phyloP scores from a whole-genome alignment of 768 basidiomycete species.

The Boletus vinaceobasis region DNA sequence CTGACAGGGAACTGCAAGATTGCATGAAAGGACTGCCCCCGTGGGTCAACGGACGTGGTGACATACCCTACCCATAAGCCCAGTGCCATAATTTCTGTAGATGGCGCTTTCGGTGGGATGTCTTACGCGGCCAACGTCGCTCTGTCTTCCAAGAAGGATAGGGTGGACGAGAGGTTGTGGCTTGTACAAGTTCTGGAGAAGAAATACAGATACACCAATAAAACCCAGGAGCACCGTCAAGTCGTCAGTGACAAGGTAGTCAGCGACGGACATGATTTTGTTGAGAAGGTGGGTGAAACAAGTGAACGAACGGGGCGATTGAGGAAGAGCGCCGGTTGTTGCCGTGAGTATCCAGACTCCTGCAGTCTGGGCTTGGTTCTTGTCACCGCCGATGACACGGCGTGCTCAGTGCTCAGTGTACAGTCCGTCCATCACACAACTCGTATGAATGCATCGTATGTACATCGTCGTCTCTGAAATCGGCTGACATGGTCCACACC shows the following conservation, averaged over 20 bases:
- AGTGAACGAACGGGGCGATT: neutral
- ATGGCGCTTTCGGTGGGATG: constrained; percentile 81
- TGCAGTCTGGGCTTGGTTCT: neutral
- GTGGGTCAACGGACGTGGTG: constrained; percentile 1
- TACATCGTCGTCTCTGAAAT: neutral
- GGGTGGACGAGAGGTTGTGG: constrained; percentile 88
- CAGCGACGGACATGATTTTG: constrained; percentile 41
- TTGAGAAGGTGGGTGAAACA: neutral
- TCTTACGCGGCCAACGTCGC: constrained; percentile 80
- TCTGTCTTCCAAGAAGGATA: constrained; percentile 89
- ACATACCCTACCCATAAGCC: constrained; percentile 74
- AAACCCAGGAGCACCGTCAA: constrained; percentile 74
- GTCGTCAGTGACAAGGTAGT: constrained; percentile 74
- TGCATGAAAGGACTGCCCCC: neutral
- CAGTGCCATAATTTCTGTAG: constrained; percentile 88
- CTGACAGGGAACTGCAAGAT: constrained; percentile 61
- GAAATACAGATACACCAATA: constrained; percentile 71
- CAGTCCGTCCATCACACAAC: neutral
- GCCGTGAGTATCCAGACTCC: constrained; percentile 1
- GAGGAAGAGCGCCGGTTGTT: neutral
- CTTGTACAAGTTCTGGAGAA: constrained; percentile 74
- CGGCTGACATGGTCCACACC: neutral
- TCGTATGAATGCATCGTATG: neutral
- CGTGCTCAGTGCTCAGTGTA: neutral
- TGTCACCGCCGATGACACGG: neutral